Evolutionary conservation across 768 basidiomycete species (phyloP).

Genomic region (Pleurotus giganteus): DNA sequence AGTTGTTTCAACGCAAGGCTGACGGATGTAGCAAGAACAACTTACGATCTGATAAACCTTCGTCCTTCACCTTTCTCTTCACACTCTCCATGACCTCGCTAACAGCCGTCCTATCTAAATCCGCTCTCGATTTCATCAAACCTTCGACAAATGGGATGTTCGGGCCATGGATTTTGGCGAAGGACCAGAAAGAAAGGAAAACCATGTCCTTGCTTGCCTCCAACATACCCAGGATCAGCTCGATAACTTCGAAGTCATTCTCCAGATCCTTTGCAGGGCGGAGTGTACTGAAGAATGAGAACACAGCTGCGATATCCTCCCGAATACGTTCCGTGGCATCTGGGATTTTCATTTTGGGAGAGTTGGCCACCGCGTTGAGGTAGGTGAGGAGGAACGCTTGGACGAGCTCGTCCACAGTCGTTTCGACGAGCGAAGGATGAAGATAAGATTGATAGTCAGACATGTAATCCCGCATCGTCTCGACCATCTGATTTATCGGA

Average conservation of each 20-base stretch:
- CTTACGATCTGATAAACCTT: conserved; percentile 79
- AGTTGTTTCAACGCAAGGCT: conserved; percentile 12
- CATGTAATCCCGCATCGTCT: conserved; percentile 97
- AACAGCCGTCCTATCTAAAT: conserved; percentile 85
- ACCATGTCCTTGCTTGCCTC: conserved; percentile 87
- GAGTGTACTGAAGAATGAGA: conserved; percentile 76
- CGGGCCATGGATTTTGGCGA: conserved; percentile 92
- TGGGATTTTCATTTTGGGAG: conserved; percentile 85
- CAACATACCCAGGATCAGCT: conserved; percentile 76
- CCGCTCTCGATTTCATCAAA: conserved; percentile 84
- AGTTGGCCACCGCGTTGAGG: conserved; percentile 81
- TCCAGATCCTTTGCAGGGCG: conserved; percentile 82
- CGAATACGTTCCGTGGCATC: conserved; percentile 80
- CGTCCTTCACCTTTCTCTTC: conserved; percentile 90
- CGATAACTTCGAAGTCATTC: conserved; percentile 79
- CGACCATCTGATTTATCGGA: conserved; percentile 82
- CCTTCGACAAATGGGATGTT: conserved; percentile 90
- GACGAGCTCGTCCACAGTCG: conserved; percentile 89
- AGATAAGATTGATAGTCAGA: conserved; percentile 90
- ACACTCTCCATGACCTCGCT: conserved; percentile 93
- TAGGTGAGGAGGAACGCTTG: conserved; percentile 90
- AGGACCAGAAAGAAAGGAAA: conserved; percentile 91
- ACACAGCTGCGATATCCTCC: conserved; percentile 74
- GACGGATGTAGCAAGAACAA: conserved; percentile 14
- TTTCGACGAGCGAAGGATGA: conserved; percentile 86